Base-by-base conservation (phyloP, 352 stramenopile genomes). In the Pythium angustatum region DNA sequence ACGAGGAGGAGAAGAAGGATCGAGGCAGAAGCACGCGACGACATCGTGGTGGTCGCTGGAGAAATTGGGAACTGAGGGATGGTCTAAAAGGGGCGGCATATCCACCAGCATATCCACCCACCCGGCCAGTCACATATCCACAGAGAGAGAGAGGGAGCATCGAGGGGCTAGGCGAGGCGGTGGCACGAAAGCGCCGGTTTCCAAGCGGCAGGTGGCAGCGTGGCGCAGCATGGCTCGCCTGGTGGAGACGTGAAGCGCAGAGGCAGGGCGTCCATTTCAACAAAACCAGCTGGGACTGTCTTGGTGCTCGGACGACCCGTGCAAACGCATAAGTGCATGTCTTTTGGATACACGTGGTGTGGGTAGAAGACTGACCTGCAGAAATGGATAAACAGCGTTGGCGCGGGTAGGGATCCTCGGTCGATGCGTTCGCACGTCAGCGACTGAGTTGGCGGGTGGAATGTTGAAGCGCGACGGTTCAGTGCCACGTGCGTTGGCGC, bases 181-280 rank as follows among this genome's bases (percentile, higher is more conserved):
- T n/a, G n/a, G n/a, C n/a, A n/a, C n/a, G 48, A 58, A 60, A 65
- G 50, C 30, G 53, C 47, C 27, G 50, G 58, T 58, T 64, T 36
- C n/a, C 21, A 8, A 27, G 40, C n/a, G 58, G 38, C 36, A 56
- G 3, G 33, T 55, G 57, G 15, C 22, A 34, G 38, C 27, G 34
- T 38, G 26, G 24, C 34, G 27, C 40, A 47, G 40, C 6, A 27
- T 6, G 11, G 40, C 26, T 47, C 26, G n/a, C 22, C 11, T 51
- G 53, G 34, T 36, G 12, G 41, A 31, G 12, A 31, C 22, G n/a
- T 28, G 36, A 10, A 27, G 24, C 3, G 57, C 44, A 57, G 27
- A 64, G 47, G 58, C 27, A 22, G 47, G 58, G 41, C 28, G 17
- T 15, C 11, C 9, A 7, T n/a, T 40, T 33, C 47, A 41, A 44